Evolutionary conservation across 2,329 filamentous ascomycete species (phyloP).

Genomic region (Fusarium tupiense): DNA sequence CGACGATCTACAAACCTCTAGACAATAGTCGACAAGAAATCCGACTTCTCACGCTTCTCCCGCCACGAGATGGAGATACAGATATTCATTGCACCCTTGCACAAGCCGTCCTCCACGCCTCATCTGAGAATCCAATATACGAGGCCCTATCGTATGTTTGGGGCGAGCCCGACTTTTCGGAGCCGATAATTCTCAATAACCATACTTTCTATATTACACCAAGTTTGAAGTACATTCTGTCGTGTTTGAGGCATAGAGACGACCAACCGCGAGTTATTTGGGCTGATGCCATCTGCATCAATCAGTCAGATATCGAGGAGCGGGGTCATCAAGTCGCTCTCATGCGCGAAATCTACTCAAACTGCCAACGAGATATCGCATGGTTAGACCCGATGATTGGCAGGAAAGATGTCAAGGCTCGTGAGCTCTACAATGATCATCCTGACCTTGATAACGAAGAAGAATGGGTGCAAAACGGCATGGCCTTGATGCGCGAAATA

Average conservation of each 20-base stretch:
- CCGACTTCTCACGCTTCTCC: constrained; percentile 3
- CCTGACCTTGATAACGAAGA: not conserved
- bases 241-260: not conserved
- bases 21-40: not conserved
- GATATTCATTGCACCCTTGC: not conserved
- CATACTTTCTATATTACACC: constrained; percentile 8
- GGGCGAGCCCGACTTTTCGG: constrained; percentile 2
- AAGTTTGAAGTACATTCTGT: not conserved
- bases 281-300: constrained; percentile 32
- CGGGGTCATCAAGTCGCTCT: constrained; percentile 11
- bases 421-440: not conserved
- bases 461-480: not conserved
- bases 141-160: constrained; percentile 32
- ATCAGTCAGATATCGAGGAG: constrained; percentile 13
- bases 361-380: constrained; percentile 13
- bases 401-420: accelerated
- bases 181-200: not conserved
- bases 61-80: not conserved
- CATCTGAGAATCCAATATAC: not conserved
- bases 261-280: not conserved
- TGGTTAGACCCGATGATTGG: constrained; percentile 19
- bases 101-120: not conserved
- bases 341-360: constrained; percentile 24
- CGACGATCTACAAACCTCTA: constrained; percentile 2
- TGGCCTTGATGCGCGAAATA: constrained; percentile 1